Percentiles rank a stretch among this genome's conserved stretches.
Evolutionary conservation across 192 early-diverging fungal species (phyloP).

Genomic region (Entomortierella lignicola): DNA sequence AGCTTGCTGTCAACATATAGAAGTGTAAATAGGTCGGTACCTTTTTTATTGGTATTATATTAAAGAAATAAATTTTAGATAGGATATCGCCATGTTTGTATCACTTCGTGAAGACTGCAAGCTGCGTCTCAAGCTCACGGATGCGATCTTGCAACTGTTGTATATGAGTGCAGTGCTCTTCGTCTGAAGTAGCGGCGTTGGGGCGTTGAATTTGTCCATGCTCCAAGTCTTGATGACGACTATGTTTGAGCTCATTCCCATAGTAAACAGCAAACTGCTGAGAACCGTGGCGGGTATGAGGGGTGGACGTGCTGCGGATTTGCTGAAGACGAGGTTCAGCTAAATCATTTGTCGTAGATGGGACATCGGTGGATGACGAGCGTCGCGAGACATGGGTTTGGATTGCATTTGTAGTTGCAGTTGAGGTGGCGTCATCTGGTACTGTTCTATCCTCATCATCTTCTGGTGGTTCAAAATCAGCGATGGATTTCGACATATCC

Average conservation of each 20-base stretch:
- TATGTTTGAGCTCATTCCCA: slow-evolving; percentile 4
- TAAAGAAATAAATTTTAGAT: no score
- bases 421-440: not conserved
- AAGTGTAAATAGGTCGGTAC: no score
- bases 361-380: no score
- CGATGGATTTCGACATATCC: slow-evolving; percentile 38
- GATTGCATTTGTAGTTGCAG: no score
- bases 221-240: not conserved
- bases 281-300: not conserved
- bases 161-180: slow-evolving; percentile 23
- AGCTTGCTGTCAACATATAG: no score
- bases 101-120: slow-evolving; percentile 8
- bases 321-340: not conserved
- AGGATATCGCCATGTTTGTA: no score
- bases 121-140: slow-evolving; percentile 31
- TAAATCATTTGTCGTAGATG: not conserved
- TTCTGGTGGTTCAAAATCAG: slow-evolving; percentile 18
- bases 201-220: not conserved
- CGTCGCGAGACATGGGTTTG: no score
- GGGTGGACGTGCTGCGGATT: not conserved
- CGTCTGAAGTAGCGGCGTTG: not conserved
- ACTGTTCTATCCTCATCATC: slow-evolving; percentile 5
- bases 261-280: slow-evolving; percentile 36
- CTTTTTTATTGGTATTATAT: no score
- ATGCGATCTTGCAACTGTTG: slow-evolving; percentile 25